Base-by-base conservation (phyloP, 148 eudicot species). In the Rhododendron henanense region DNA sequence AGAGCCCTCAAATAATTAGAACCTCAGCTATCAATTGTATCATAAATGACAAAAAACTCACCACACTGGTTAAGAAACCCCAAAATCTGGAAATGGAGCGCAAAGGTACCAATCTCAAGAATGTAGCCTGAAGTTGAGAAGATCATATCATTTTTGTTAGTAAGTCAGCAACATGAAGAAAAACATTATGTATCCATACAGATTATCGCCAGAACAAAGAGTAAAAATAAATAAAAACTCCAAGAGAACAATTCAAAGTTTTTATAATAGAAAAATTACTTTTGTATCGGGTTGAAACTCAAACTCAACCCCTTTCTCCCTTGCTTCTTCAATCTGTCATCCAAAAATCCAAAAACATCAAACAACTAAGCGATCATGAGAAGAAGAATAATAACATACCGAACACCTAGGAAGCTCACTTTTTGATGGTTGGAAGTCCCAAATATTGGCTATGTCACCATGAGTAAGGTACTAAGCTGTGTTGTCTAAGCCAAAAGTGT, bases 81-180 rank as follows among this genome's bases (percentile, higher is more conserved):
- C 96, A 97, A 82, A 90, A 84, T 86, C 98, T 94, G 84, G 99
- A 97, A 84, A 97, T 94, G 85, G 98, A 89, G 78, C 99, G 95
- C 84, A 97, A 87, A 25, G 99, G 99, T 81, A 95, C 80, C 81
- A 95, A 88, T 83, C 91, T 87, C 89, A 95, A 90, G 85, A 97
- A 97, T 55, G 95, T 88, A 84, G 99, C 98, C 99, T 97, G 76
- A 33, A 90, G 75, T 87, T 31, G 48, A 73, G 25, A 82, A 61
- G 37, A 59, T 75, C 51, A 82, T n/a, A 53, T 35, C 65, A 77
- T 11, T 81, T 33, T 78, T 19, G 57, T 65, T 78, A 84, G n/a
- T 10, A 82, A 41, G 59, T 65, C 10, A 81, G 51, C 35, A 15
- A 41, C 37, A 33, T 19, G 23, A 47, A 65, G 18, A 25, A 48